Percentiles rank a stretch among this genome's conserved stretches.
Evolutionary conservation across 345 rosid species (phyloP).

Genomic region (Euphorbia lathyris): DNA sequence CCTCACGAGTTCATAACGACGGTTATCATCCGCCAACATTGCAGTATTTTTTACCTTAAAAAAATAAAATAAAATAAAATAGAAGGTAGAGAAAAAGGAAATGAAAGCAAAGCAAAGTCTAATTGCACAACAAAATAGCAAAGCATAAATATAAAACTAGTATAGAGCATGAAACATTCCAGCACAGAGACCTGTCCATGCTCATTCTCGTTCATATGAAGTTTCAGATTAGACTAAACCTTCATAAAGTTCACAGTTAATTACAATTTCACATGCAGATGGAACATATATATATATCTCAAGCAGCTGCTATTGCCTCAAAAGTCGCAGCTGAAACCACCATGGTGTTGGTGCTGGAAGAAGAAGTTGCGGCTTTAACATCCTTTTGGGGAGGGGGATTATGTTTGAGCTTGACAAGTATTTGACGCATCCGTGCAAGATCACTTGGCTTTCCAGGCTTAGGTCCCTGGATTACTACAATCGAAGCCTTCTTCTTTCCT

Average conservation of each 20-base stretch:
- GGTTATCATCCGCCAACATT: too few species aligned
- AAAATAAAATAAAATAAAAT: too few species aligned
- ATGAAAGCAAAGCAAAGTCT: too few species aligned
- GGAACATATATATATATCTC: slow-evolving; percentile 13
- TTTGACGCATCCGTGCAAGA: slow-evolving; percentile 76
- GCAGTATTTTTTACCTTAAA: too few species aligned
- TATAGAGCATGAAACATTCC: neutral
- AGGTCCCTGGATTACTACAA: slow-evolving; percentile 75
- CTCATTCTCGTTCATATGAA: neutral
- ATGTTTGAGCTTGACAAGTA: slow-evolving; percentile 70
- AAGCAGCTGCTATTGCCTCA: slow-evolving; percentile 24
- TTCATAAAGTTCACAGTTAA: neutral
- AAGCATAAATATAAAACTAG: neutral
- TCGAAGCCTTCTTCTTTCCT: slow-evolving; percentile 48
- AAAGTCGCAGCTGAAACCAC: slow-evolving; percentile 12
- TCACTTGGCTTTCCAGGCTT: slow-evolving; percentile 92
- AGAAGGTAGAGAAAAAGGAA: too few species aligned
- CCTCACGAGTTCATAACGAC: too few species aligned
- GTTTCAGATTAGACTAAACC: slow-evolving; percentile 10
- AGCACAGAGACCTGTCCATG: neutral
- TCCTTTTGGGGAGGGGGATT: slow-evolving; percentile 54
- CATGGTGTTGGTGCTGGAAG: slow-evolving; percentile 9
- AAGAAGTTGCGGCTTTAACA: slow-evolving; percentile 22
- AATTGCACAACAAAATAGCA: neutral
- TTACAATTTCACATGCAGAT: slow-evolving; percentile 6